These are phyloP conservation scores for Myriosclerotinia scirpicola DNA, from an alignment of 2,329 filamentous ascomycete species.

Conservation along the genomic window DNA sequence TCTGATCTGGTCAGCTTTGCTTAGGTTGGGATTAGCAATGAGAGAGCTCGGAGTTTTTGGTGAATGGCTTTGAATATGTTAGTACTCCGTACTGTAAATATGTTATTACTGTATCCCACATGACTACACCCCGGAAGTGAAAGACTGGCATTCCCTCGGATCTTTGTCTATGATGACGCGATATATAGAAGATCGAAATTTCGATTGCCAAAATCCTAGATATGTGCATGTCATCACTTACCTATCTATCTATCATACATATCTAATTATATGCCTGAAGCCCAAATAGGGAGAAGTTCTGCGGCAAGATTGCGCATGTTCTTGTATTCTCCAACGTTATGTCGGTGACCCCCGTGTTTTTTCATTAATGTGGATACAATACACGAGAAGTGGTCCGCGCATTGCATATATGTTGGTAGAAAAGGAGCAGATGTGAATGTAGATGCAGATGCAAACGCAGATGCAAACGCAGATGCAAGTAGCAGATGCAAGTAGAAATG, in stretches of 20 bases:
- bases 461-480: not conserved
- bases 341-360: conserved; percentile 3
- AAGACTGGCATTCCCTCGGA: not conserved
- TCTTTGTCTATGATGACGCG: not conserved
- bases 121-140: not conserved
- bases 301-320: not conserved
- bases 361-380: not conserved
- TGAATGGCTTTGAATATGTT: not conserved
- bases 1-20: not conserved
- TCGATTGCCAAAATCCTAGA: not conserved
- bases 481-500: conserved; percentile 1
- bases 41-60: not conserved
- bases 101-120: not conserved
- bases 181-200: conserved; percentile 3
- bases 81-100: not conserved
- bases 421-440: not conserved
- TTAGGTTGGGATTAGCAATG: not conserved
- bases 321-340: not conserved
- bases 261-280: not conserved
- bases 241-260: conserved; percentile 6
- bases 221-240: not conserved
- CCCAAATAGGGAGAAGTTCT: not conserved
- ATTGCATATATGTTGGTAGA: not conserved
- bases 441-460: not conserved
- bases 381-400: not conserved